These are phyloP conservation scores for Carex pumila DNA, from an alignment of 176 grass and related monocot species.

Conservation along the genomic window DNA sequence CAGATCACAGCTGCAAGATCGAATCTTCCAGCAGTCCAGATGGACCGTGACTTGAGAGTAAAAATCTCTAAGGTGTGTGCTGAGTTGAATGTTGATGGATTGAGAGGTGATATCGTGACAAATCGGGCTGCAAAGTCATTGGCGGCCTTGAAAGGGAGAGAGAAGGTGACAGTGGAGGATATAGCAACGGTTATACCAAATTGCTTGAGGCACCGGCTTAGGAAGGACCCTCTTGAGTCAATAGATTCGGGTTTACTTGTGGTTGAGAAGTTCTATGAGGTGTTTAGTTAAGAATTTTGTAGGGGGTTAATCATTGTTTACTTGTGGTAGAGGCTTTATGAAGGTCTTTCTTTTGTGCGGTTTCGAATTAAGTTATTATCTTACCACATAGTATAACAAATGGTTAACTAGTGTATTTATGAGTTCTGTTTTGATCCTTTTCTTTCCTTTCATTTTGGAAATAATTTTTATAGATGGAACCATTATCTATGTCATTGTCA, in stretches of 20 bases:
- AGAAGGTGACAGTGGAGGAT: slow-evolving; percentile 71
- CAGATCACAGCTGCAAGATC: slow-evolving; percentile 65
- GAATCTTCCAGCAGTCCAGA: slow-evolving; percentile 53
- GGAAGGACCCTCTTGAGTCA: slow-evolving; percentile 91
- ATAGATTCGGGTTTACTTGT: slow-evolving; percentile 93
- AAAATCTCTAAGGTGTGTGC: slow-evolving; percentile 95
- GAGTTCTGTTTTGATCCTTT: neutral
- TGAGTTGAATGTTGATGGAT: slow-evolving; percentile 86
- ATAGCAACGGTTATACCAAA: slow-evolving; percentile 94
- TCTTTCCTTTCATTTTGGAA: neutral
- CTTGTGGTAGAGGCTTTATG: slow-evolving; percentile 11
- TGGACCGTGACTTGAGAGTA: slow-evolving; percentile 82
- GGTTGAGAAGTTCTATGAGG: slow-evolving; percentile 93
- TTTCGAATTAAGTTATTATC: neutral
- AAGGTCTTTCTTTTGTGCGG: neutral
- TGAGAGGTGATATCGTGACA: slow-evolving; percentile 88
- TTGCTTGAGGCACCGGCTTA: slow-evolving; percentile 90
- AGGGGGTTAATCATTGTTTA: slow-evolving; percentile 25
- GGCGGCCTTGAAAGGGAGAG: slow-evolving; percentile 84
- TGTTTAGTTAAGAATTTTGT: slow-evolving; percentile 59
- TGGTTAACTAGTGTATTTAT: neutral
- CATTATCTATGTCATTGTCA: neutral
- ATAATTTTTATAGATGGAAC: neutral
- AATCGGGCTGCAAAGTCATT: slow-evolving; percentile 87
- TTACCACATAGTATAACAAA: neutral